Evolutionary conservation across 106 monocot genomes (phyloP).

Genomic region (Allium fistulosum): DNA sequence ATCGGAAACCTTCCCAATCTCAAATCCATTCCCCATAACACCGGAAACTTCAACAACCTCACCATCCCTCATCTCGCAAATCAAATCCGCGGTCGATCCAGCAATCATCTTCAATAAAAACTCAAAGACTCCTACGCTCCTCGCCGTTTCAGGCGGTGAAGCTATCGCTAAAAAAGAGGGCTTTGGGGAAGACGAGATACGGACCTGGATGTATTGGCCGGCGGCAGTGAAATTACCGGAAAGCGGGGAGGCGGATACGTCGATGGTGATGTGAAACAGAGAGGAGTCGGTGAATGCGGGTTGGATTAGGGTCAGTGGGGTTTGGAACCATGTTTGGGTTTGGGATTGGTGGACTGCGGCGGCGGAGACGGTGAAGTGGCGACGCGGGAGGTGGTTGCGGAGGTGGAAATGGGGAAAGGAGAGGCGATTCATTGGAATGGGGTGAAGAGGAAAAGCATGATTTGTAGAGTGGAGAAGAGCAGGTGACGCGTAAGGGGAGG

Average conservation of each 20-base stretch:
- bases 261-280: slow-evolving; percentile 57
- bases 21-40: slow-evolving; percentile 74
- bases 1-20: slow-evolving; percentile 24
- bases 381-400: slow-evolving; percentile 24
- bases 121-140: slow-evolving; percentile 31
- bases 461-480: not conserved
- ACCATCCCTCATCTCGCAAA: slow-evolving; percentile 55
- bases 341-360: slow-evolving; percentile 36
- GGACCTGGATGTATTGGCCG: slow-evolving; percentile 85
- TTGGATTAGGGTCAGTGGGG: slow-evolving; percentile 40
- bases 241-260: slow-evolving; percentile 59
- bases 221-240: slow-evolving; percentile 31
- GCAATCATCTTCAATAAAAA: slow-evolving; percentile 67
- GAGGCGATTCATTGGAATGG: not conserved
- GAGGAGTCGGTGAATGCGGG: slow-evolving; percentile 60
- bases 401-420: slow-evolving; percentile 16
- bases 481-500: no score
- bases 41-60: slow-evolving; percentile 59
- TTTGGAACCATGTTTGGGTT: slow-evolving; percentile 43
- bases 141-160: slow-evolving; percentile 43
- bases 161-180: slow-evolving; percentile 74
- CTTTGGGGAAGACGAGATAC: slow-evolving; percentile 31
- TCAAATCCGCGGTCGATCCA: slow-evolving; percentile 50
- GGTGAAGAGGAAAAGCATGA: not conserved
- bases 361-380: slow-evolving; percentile 16